A percentile compares a stretch with the other conserved stretches of the same genome.
phyloP scores from a whole-genome alignment of 169 alveolate genomes.

The Plasmodium ovale region DNA sequence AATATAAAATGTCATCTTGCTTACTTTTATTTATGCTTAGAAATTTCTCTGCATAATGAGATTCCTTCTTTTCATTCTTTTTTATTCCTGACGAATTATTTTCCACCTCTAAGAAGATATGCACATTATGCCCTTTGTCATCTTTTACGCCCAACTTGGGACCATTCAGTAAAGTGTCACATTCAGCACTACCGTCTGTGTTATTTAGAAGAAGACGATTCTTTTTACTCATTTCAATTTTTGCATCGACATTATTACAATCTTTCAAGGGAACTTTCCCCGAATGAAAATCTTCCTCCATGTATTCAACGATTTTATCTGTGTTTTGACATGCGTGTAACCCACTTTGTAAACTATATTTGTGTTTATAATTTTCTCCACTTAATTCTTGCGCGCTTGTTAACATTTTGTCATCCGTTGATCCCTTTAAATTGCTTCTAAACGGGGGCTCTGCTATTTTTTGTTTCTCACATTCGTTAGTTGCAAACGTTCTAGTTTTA shows the following conservation, averaged over 20 bases:
- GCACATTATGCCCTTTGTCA: not conserved
- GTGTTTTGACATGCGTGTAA: not conserved
- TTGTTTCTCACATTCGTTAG: not conserved
- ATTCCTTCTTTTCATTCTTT: not conserved
- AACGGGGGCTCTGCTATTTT: not conserved
- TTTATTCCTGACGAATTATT: not conserved
- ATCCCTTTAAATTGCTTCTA: constrained; percentile 14
- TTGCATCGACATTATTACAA: not conserved
- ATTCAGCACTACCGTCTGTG: not conserved
- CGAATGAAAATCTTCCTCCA: not conserved
- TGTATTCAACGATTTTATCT: not conserved
- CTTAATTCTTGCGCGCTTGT: constrained; percentile 20
- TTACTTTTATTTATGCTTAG: not conserved
- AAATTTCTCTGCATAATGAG: not conserved
- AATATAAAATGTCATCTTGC: constrained; percentile 8
- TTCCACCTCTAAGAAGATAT: not conserved
- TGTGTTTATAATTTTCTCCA: constrained; percentile 6
- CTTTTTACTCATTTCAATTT: not conserved
- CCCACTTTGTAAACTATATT: constrained; percentile 7
- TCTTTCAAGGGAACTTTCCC: not conserved
- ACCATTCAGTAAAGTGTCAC: not conserved
- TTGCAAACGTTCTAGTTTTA: not conserved
- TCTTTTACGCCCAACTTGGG: not conserved
- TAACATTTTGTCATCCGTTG: constrained; percentile 2
- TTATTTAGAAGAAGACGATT: too few relatives aligned